A percentile compares a stretch with the other conserved stretches of the same genome.
phyloP scores from a whole-genome alignment of 257 asterid genomes.

The Solanum stenotomum region DNA sequence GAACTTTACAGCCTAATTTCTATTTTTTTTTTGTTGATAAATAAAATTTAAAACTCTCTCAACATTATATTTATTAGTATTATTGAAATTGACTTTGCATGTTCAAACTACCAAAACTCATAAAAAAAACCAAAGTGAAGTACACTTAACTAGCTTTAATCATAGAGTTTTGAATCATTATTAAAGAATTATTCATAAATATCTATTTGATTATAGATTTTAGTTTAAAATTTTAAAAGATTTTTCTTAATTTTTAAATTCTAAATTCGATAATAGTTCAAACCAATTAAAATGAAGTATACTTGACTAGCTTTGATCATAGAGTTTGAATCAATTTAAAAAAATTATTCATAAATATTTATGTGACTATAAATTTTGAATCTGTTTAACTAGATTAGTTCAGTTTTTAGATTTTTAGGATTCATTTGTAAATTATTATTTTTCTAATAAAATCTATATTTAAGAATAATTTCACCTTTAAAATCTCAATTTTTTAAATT shows the following conservation, averaged over 20 bases:
- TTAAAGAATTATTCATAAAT: neutral
- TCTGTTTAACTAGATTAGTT: neutral
- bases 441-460: too few relatives aligned
- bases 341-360: too few relatives aligned
- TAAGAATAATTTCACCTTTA: fast-evolving
- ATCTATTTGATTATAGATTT: too few relatives aligned
- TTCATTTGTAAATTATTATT: too few relatives aligned
- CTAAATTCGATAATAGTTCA: neutral
- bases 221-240: neutral
- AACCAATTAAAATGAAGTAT: neutral
- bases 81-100: neutral
- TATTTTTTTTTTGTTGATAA: too few relatives aligned
- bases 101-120: neutral
- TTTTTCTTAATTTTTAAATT: too few relatives aligned
- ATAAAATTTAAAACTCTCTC: neutral
- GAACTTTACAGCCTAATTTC: neutral
- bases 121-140: neutral
- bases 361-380: too few relatives aligned
- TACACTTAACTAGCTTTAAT: neutral
- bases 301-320: neutral
- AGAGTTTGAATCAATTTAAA: too few relatives aligned
- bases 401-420: too few relatives aligned
- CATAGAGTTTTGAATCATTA: neutral
- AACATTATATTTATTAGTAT: neutral
- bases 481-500: neutral